Base-by-base conservation (phyloP, 208 protist species). In the Naegleria lovaniensis region DNA sequence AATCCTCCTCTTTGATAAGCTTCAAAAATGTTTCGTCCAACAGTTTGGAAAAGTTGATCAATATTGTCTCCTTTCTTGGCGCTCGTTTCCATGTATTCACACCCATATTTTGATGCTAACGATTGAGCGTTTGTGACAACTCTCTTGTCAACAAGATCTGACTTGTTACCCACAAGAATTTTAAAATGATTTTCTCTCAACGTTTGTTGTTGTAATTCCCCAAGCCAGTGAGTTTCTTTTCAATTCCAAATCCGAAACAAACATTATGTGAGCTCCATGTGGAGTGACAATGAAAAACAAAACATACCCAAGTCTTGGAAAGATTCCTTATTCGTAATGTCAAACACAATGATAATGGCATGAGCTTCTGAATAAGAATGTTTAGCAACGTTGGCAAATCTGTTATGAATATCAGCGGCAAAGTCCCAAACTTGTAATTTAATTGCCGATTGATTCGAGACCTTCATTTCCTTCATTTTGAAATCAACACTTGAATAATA, bases 351-450 rank as follows among this genome's bases (percentile, higher is more conserved):
- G 38, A 88, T n/a, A 38, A 88, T 88, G 1, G 22, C 85, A 36
- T 88, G 41, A 40, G 85, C 85, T 48, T 88, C 85, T 39, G 39
- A 29, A 38, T 58, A 88, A 33, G 7, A 40, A 58, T 29, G 33
- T 39, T 88, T 88, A 25, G 39, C 41, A 15, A 88, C 29, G 9
- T 9, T 48, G 11, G 16, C 85, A n/a, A 88, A 88, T 51, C 85
- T 51, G 38, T 13, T 13, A 39, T 40, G 9, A 38, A 43, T 88
- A 13, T 22, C 39, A 7, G 16, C 41, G 1, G 6, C 6, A 58
- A 88, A 88, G 33, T 88, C 85, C 85, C 85, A 88, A 36, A 79
- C 9, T 79, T 79, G 67, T 79, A 79, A 79, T 79, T 79, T 79
- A 6, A 79, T n/a, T 6, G 0, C 5, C 0, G 67, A 36, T 9